Conservation (phyloP, 1,284 basidiomycete species). For the Austroboletus novae-zelandiae region DNA sequence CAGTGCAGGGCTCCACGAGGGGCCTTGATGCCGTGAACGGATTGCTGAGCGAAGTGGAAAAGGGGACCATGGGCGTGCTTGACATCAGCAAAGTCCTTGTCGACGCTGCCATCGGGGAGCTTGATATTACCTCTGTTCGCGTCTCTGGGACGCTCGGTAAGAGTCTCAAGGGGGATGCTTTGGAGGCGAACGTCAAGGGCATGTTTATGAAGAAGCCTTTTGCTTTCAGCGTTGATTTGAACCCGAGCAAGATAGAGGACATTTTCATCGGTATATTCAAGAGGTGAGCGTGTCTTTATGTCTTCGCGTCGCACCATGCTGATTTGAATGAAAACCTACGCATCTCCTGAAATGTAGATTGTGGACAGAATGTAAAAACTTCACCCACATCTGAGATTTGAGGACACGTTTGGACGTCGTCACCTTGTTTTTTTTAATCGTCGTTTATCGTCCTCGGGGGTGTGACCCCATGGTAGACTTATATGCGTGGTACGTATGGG, state of each 20-base stretch:
- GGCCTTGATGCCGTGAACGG: neutral
- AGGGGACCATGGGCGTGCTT: neutral
- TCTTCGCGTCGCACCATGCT: neutral
- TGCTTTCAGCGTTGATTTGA: neutral
- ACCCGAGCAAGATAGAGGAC: slow-evolving; percentile 4
- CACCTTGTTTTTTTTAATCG: too few species aligned
- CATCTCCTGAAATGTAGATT: neutral
- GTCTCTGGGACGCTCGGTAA: slow-evolving; percentile 8
- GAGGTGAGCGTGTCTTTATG: neutral
- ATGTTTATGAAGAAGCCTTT: slow-evolving; percentile 3
- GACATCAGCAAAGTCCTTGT: neutral
- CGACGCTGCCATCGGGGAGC: neutral
- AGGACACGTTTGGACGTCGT: too few species aligned
- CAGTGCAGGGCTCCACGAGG: neutral
- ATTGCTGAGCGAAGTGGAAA: neutral
- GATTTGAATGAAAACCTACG: neutral
- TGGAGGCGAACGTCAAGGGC: slow-evolving; percentile 3
- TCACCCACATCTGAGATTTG: neutral
- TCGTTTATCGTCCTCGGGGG: too few species aligned
- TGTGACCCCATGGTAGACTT: too few species aligned
- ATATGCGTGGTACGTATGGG: too few species aligned
- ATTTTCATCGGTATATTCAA: slow-evolving; percentile 5
- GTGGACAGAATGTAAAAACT: neutral
- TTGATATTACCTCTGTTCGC: slow-evolving; percentile 8
- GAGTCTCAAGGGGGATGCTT: neutral